Evolutionary conservation across 768 basidiomycete genomes (phyloP).

Genomic region (Pulveroboletus sp.): DNA sequence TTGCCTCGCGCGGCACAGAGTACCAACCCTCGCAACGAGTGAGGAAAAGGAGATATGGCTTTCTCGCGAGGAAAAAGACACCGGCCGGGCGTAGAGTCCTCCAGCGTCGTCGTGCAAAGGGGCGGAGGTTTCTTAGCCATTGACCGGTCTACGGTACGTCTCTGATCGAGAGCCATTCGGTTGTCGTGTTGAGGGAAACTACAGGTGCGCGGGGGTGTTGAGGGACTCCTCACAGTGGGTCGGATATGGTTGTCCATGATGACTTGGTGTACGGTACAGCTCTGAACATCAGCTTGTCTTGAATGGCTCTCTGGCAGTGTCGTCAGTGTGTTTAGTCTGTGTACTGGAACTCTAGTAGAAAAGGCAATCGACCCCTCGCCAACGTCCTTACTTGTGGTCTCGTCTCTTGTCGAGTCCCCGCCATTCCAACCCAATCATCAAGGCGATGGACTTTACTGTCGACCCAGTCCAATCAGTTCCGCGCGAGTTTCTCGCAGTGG

Average conservation of each 20-base stretch:
- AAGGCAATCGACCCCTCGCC: slow-evolving; percentile 14
- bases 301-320: neutral
- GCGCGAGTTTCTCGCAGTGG: slow-evolving; percentile 82
- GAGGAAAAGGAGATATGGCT: slow-evolving; percentile 90
- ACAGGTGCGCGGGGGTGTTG: neutral
- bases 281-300: neutral
- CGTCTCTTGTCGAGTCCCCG: neutral
- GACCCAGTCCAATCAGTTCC: slow-evolving; percentile 48
- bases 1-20: slow-evolving; percentile 72
- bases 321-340: neutral
- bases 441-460: slow-evolving; percentile 61
- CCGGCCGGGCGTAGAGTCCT: slow-evolving; percentile 71
- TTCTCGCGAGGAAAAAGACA: slow-evolving; percentile 69
- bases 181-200: neutral
- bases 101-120: slow-evolving; percentile 64
- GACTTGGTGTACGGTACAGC: too few relatives aligned
- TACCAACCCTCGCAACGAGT: slow-evolving; percentile 96
- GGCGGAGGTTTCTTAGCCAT: slow-evolving; percentile 77
- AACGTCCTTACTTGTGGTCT: neutral
- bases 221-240: neutral
- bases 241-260: neutral
- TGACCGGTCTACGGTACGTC: slow-evolving; percentile 34
- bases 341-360: slow-evolving; percentile 11
- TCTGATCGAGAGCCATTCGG: neutral
- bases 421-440: neutral